Base-by-base conservation (phyloP, 192 early-diverging fungal species). In the Chytriomyces confervae region DNA sequence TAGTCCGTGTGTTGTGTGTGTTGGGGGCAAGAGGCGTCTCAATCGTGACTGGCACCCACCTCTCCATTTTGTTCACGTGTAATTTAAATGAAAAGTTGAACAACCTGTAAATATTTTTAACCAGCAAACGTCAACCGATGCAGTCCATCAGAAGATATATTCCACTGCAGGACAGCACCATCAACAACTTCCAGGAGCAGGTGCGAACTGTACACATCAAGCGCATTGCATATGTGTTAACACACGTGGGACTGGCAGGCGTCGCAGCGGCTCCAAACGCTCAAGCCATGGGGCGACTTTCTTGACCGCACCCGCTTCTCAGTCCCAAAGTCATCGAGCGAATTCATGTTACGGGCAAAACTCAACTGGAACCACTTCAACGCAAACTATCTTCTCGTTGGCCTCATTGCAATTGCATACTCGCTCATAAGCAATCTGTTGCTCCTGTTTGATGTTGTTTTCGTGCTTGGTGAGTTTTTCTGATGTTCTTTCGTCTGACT, bases 371-470 rank as follows among this genome's bases (percentile, higher is more conserved):
- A 61, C 7, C 80, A 83, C 77, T 85, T 83, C 74, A 79, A 81
- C 63, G 85, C 83, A 66, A 86, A 86, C 73, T 86, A 86, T 75
- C 72, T 86, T 61, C 77, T 86, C 57, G 68, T 86, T 45, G 76
- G 63, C 53, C 47, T 83, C 20, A 66, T 86, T 46, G 69, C 82
- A 6, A 75, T 83, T 20, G 79, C 78, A 6, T 86, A 83, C 53
- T 75, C 78, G 10, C 78, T 87, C 5, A 50, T 87, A 11, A 86
- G 76, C 16, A 82, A 87, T 68, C 48, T 82, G n/a, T 82, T 63
- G 77, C 76, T 87, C 5, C 80, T 87, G 9, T 67, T 87, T 29
- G 77, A 78, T 50, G 77, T 84, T 62, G 27, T 86, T 18, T 85
- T 84, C 66, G 27, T 85, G 0, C 46, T 85, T 62, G 80, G 83